Percentiles rank a stretch among this genome's conserved stretches.
phyloP scores from a whole-genome alignment of 2,329 filamentous ascomycete genomes.

The Diplodia corticola region DNA sequence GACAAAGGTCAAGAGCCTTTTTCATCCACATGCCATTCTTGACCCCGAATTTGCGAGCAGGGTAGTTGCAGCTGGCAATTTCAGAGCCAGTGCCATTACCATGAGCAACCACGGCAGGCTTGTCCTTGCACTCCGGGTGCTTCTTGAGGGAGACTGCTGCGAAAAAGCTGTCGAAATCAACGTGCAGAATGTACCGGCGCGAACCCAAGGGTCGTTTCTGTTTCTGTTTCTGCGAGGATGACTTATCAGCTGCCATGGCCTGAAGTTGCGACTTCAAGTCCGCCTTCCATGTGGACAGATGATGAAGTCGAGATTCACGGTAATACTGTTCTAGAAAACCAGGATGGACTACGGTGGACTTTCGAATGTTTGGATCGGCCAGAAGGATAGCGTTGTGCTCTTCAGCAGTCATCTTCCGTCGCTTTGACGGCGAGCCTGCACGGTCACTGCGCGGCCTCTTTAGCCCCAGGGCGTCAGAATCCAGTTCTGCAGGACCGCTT shows the following conservation, averaged over 20 bases:
- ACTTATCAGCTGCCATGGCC: slow-evolving; percentile 71
- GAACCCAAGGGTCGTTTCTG: slow-evolving; percentile 61
- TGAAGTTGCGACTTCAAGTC: slow-evolving; percentile 89
- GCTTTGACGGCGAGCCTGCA: slow-evolving; percentile 29
- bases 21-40: slow-evolving; percentile 99
- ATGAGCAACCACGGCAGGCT: slow-evolving; percentile 87
- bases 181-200: slow-evolving; percentile 84
- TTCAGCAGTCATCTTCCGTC: slow-evolving; percentile 71
- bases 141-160: slow-evolving; percentile 86
- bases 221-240: slow-evolving; percentile 50
- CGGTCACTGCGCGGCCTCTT: slow-evolving; percentile 8
- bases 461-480: neutral
- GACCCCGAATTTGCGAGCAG: slow-evolving; percentile 79
- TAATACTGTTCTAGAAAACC: slow-evolving; percentile 95
- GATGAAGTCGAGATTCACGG: slow-evolving; percentile 89
- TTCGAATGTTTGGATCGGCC: slow-evolving; percentile 79
- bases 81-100: slow-evolving; percentile 83
- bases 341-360: slow-evolving; percentile 88
- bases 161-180: slow-evolving; percentile 99
- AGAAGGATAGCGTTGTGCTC: slow-evolving; percentile 87
- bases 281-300: slow-evolving; percentile 95
- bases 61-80: slow-evolving; percentile 97
- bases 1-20: slow-evolving; percentile 76
- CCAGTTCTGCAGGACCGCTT: slow-evolving; percentile 29
- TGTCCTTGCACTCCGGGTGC: slow-evolving; percentile 71